Percentiles rank a stretch among this genome's conserved stretches.
Evolutionary conservation across 2,329 filamentous ascomycete species (phyloP).

Genomic region (Talaromyces marneffei): DNA sequence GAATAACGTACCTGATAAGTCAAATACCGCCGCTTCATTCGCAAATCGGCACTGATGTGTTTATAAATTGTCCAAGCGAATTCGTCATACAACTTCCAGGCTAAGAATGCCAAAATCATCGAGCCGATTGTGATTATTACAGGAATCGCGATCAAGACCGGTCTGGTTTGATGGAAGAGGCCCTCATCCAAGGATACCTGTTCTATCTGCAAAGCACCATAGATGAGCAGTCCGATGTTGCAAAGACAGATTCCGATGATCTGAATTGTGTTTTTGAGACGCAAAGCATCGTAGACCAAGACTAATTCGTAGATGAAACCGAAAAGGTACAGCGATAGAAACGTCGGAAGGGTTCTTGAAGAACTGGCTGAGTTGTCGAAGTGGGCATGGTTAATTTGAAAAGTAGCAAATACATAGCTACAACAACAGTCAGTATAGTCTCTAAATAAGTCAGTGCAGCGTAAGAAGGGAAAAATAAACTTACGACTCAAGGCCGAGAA

Average conservation of each 20-base stretch:
- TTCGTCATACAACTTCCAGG: conserved; percentile 96
- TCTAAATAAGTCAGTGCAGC: background rate
- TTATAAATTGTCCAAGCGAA: conserved; percentile 99
- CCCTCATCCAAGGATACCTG: conserved; percentile 47
- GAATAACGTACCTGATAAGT: conserved; percentile 75
- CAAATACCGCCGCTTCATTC: conserved; percentile 93
- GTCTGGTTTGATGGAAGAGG: conserved; percentile 65
- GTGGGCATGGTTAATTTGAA: conserved; percentile 56
- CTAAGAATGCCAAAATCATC: conserved; percentile 64
- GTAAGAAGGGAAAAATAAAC: conserved; percentile 33
- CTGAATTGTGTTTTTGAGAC: conserved; percentile 96
- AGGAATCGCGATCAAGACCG: conserved; percentile 79
- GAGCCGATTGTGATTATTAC: conserved; percentile 73
- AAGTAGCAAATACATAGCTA: conserved; percentile 85
- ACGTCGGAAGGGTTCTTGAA: conserved; percentile 75
- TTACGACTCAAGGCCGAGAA: conserved; percentile 80
- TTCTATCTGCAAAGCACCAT: conserved; percentile 86
- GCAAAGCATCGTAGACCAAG: conserved; percentile 86
- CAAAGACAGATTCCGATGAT: conserved; percentile 91
- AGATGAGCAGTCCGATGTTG: conserved; percentile 85
- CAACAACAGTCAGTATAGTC: background rate
- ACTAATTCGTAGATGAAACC: conserved; percentile 89
- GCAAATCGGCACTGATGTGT: conserved; percentile 93
- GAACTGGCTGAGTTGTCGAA: conserved; percentile 38
- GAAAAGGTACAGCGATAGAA: conserved; percentile 94